Percentiles rank a stretch among this genome's conserved stretches.
These are phyloP conservation scores for Globisporangium orthogonon DNA, from an alignment of 352 stramenopile species.

Conservation along the genomic window DNA sequence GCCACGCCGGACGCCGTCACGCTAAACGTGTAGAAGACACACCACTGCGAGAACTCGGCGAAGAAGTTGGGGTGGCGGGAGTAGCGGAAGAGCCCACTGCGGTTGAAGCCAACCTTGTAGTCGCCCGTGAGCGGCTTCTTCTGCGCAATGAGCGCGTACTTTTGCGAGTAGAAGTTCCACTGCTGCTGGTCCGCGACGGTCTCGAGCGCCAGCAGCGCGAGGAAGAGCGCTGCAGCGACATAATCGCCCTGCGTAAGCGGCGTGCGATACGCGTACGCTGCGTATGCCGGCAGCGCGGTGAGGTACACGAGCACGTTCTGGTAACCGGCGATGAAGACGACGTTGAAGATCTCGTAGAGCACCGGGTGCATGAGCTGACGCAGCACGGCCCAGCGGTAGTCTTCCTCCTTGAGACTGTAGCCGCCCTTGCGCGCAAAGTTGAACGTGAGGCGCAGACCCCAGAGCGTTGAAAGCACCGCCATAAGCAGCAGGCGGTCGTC, in stretches of 20 bases:
- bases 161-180: conserved; percentile 86
- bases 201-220: conserved; percentile 73
- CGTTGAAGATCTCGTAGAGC: conserved; percentile 88
- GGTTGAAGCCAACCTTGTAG: conserved; percentile 74
- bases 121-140: conserved; percentile 58
- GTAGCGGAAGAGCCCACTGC: conserved; percentile 87
- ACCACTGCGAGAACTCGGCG: conserved; percentile 88
- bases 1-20: conserved; percentile 38
- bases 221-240: conserved; percentile 54
- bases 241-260: conserved; percentile 64
- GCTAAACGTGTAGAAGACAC: conserved; percentile 88
- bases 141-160: conserved; percentile 55
- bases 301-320: conserved; percentile 86
- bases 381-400: conserved; percentile 90
- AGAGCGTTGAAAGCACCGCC: conserved; percentile 74
- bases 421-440: conserved; percentile 91
- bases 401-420: conserved; percentile 86
- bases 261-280: conserved; percentile 40
- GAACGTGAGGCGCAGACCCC: conserved; percentile 84
- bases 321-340: conserved; percentile 88
- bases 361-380: conserved; percentile 73
- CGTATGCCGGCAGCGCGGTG: conserved; percentile 69
- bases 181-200: conserved; percentile 90
- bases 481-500: conserved; percentile 69
- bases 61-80: conserved; percentile 94